phyloP scores from a whole-genome alignment of 106 monocot genomes.

The Allium sativum region DNA sequence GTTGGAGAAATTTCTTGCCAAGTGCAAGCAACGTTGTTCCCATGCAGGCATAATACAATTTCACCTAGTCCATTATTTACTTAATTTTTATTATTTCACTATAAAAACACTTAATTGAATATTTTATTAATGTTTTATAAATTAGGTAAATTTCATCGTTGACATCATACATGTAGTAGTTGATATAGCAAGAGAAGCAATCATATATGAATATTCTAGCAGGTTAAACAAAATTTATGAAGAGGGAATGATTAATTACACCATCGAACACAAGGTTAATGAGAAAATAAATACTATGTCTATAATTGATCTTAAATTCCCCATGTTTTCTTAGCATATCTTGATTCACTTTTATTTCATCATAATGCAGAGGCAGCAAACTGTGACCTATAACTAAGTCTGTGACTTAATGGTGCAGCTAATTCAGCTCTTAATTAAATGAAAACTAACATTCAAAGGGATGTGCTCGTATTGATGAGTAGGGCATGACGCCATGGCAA shows the following conservation, averaged over 20 bases:
- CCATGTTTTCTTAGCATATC: too few relatives aligned
- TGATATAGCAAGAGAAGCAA: slow-evolving; percentile 50
- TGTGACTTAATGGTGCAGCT: slow-evolving; percentile 51
- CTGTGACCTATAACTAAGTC: slow-evolving; percentile 47
- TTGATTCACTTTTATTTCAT: slow-evolving; percentile 21
- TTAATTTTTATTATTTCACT: background rate
- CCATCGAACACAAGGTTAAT: slow-evolving; percentile 62
- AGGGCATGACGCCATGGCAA: slow-evolving; percentile 83
- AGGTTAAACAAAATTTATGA: slow-evolving; percentile 48
- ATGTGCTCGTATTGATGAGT: slow-evolving; percentile 75
- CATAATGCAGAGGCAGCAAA: slow-evolving; percentile 56
- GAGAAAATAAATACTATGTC: too few relatives aligned
- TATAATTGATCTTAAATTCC: too few relatives aligned
- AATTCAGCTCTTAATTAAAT: slow-evolving; percentile 31
- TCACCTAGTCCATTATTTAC: background rate
- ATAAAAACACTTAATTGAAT: background rate
- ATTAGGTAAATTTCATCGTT: slow-evolving; percentile 85
- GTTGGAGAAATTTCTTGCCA: slow-evolving; percentile 82
- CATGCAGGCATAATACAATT: slow-evolving; percentile 45
- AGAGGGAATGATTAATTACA: slow-evolving; percentile 51
- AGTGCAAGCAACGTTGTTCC: slow-evolving; percentile 98
- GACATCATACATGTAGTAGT: slow-evolving; percentile 74
- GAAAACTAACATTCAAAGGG: slow-evolving; percentile 15
- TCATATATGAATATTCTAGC: slow-evolving; percentile 51
- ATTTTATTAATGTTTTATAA: too few relatives aligned